Evolutionary conservation across 129 eudicot species (phyloP).

Genomic region (Lactuca sativa): DNA sequence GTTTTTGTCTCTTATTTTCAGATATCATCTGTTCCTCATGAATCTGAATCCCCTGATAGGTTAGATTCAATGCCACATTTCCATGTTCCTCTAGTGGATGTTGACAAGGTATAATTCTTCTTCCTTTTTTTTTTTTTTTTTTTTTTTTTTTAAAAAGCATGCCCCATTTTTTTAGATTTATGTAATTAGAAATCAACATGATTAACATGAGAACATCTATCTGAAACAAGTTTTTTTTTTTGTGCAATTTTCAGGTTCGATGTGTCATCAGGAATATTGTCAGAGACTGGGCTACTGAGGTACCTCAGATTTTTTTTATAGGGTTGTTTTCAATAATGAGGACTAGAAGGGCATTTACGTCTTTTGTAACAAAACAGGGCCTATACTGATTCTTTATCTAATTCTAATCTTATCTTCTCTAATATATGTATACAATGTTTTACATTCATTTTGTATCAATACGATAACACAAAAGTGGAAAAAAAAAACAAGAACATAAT

Average conservation of each 20-base stretch:
- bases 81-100: conserved; percentile 89
- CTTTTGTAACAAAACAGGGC: neutral
- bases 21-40: conserved; percentile 60
- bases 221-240: neutral
- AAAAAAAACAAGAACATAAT: conserved; percentile 17
- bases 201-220: conserved; percentile 1
- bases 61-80: conserved; percentile 69
- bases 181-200: neutral
- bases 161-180: conserved; percentile 2
- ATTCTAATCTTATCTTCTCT: neutral
- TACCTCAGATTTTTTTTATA: conserved; percentile 29
- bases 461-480: conserved; percentile 6
- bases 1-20: conserved; percentile 25
- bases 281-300: conserved; percentile 99
- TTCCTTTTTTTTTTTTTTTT: neutral
- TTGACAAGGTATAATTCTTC: conserved; percentile 63
- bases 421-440: conserved; percentile 3
- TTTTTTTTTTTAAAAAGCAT: neutral
- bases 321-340: neutral
- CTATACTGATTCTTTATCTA: too few species aligned
- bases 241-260: conserved; percentile 61
- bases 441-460: conserved; percentile 1
- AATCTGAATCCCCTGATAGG: conserved; percentile 63
- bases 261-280: conserved; percentile 89
- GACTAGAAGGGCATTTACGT: neutral